Percentiles rank a stretch among this genome's conserved stretches.
phyloP scores from a whole-genome alignment of 305 asterid genomes.

The Fraxinus velutina region DNA sequence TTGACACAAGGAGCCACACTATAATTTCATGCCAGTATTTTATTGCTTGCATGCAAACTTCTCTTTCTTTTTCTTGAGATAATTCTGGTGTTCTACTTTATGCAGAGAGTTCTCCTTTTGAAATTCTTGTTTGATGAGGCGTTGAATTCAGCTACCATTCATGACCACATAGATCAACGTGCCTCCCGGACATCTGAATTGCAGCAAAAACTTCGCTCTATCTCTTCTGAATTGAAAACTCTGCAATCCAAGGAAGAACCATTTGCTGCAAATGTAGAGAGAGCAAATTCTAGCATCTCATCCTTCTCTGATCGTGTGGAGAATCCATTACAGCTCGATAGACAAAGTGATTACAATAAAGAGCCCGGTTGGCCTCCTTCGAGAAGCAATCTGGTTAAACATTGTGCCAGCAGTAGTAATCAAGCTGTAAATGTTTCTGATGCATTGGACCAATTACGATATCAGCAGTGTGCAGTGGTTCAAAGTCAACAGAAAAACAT shows the following conservation, averaged over 20 bases:
- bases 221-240: constrained; percentile 53
- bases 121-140: constrained; percentile 87
- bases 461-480: constrained; percentile 33
- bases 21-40: background rate
- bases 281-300: constrained; percentile 39
- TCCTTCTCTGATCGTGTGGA: constrained; percentile 31
- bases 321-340: constrained; percentile 24
- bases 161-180: constrained; percentile 72
- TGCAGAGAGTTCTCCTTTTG: constrained; percentile 80
- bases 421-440: constrained; percentile 19
- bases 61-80: constrained; percentile 3
- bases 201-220: constrained; percentile 69
- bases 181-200: constrained; percentile 59
- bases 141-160: constrained; percentile 58
- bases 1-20: background rate
- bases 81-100: constrained; percentile 25
- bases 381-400: constrained; percentile 26
- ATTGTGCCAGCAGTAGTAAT: constrained; percentile 21
- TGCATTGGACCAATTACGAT: constrained; percentile 24
- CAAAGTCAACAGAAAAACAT: constrained; percentile 33
- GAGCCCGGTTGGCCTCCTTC: constrained; percentile 28
- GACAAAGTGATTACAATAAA: constrained; percentile 28
- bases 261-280: constrained; percentile 38
- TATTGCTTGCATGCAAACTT: constrained; percentile 12
- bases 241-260: constrained; percentile 63